Evolutionary conservation across 73 alveolate genomes (phyloP).

Genomic region (Effrenium voratum): DNA sequence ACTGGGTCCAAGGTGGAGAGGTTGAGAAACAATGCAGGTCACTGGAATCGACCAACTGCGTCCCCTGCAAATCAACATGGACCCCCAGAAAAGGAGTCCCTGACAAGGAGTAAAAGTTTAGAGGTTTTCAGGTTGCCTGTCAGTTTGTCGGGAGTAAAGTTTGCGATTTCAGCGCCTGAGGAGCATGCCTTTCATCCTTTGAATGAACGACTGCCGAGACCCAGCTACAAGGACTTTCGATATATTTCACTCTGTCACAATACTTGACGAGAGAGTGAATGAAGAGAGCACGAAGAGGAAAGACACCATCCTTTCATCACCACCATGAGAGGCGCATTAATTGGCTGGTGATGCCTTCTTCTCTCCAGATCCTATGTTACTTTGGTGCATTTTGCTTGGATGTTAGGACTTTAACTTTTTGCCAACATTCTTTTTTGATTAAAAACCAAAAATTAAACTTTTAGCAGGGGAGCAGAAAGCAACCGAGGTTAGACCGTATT

Average conservation of each 20-base stretch:
- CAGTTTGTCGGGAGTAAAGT: background rate
- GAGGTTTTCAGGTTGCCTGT: background rate
- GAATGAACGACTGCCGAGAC: background rate
- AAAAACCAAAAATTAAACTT: background rate
- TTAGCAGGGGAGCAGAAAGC: too few species aligned
- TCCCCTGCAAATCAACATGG: background rate
- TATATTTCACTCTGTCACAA: too few species aligned
- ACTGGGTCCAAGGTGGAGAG: background rate
- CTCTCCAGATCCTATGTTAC: too few species aligned
- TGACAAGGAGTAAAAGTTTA: background rate
- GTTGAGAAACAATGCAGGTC: background rate
- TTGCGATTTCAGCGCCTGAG: background rate
- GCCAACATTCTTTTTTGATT: background rate
- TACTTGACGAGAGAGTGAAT: too few species aligned
- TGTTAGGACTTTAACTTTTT: too few species aligned
- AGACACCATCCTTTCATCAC: too few species aligned
- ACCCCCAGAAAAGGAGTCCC: background rate
- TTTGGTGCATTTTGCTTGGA: too few species aligned
- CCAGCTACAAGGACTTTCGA: background rate
- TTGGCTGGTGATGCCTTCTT: too few species aligned
- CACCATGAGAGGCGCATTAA: too few species aligned
- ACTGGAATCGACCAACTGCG: background rate
- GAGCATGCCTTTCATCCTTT: slow-evolving; percentile 3
- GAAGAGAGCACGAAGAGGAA: too few species aligned
- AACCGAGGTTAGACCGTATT: too few species aligned